These are phyloP conservation scores for Spiromastix sp. DNA, from an alignment of 2,329 filamentous ascomycete genomes.

Conservation along the genomic window DNA sequence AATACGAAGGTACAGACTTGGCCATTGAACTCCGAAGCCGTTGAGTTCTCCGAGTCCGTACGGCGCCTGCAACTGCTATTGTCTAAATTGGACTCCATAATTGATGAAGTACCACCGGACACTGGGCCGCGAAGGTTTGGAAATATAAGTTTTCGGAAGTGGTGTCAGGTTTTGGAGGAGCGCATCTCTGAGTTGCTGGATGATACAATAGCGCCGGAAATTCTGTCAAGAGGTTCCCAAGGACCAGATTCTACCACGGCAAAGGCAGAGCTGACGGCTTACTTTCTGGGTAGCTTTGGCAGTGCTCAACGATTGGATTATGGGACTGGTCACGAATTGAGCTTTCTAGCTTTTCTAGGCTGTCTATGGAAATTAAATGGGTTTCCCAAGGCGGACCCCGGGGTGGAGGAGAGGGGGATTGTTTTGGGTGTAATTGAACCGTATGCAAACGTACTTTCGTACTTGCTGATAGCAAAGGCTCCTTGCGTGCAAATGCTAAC, in stretches of 20 bases:
- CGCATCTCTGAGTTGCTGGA: constrained; percentile 47
- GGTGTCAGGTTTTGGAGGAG: constrained; percentile 61
- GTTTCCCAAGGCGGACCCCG: constrained; percentile 50
- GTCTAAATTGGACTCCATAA: constrained; percentile 51
- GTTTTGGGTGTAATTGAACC: constrained; percentile 75
- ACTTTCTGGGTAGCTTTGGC: constrained; percentile 78
- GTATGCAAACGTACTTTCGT: constrained; percentile 44
- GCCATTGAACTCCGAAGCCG: constrained; percentile 30
- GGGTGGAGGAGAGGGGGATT: constrained; percentile 62
- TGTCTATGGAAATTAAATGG: constrained; percentile 82
- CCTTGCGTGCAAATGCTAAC: background rate
- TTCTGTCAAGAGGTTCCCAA: constrained; percentile 28
- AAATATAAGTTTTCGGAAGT: constrained; percentile 80
- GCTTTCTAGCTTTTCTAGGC: constrained; percentile 83
- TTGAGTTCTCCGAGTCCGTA: constrained; percentile 47
- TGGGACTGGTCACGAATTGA: constrained; percentile 90
- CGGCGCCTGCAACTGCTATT: constrained; percentile 57
- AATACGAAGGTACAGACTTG: constrained; percentile 38
- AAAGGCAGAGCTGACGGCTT: constrained; percentile 60
- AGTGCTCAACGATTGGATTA: constrained; percentile 87
- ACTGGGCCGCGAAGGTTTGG: constrained; percentile 81
- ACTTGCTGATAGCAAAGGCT: no score
- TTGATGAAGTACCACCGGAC: constrained; percentile 73
- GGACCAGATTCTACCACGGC: constrained; percentile 34
- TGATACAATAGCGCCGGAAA: constrained; percentile 42